Evolutionary conservation across 2,329 filamentous ascomycete genomes (phyloP).

Genomic region (Arthrobotrys sinensis): DNA sequence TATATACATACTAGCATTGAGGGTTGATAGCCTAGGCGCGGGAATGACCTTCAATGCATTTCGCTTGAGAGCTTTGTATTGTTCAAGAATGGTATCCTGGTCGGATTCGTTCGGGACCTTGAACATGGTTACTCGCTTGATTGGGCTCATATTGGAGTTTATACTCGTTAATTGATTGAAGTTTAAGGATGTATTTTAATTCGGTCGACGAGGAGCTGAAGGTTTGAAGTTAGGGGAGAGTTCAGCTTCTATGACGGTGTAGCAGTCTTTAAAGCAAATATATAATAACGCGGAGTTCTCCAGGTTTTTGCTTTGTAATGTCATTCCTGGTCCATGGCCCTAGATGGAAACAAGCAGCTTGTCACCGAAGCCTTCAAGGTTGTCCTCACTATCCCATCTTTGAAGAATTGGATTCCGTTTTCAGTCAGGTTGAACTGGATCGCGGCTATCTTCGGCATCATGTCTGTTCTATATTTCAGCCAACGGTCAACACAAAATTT

Average conservation of each 20-base stretch:
- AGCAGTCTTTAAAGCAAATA: too few relatives aligned
- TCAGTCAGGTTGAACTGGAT: background rate
- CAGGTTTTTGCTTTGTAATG: too few relatives aligned
- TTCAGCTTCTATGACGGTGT: too few relatives aligned
- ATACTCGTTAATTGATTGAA: background rate
- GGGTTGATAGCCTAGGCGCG: too few relatives aligned
- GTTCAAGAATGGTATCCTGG: slow-evolving; percentile 68
- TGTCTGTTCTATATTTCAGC: background rate
- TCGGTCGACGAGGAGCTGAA: background rate
- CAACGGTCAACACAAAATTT: background rate
- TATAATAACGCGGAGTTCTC: too few relatives aligned
- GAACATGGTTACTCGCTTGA: slow-evolving; percentile 73
- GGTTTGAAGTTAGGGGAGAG: too few relatives aligned
- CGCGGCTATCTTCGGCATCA: slow-evolving; percentile 23
- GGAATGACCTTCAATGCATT: too few relatives aligned
- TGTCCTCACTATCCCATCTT: background rate
- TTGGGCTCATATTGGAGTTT: slow-evolving; percentile 60
- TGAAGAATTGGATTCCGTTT: background rate
- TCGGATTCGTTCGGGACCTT: slow-evolving; percentile 71
- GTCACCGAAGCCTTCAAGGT: background rate
- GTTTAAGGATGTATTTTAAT: background rate
- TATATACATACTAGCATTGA: slow-evolving; percentile 7
- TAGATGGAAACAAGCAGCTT: background rate
- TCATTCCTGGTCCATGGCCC: too few relatives aligned
- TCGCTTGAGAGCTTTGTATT: slow-evolving; percentile 69